Evolutionary conservation across 495 filamentous ascomycete species (phyloP).

Genomic region (Evernia prunastri): DNA sequence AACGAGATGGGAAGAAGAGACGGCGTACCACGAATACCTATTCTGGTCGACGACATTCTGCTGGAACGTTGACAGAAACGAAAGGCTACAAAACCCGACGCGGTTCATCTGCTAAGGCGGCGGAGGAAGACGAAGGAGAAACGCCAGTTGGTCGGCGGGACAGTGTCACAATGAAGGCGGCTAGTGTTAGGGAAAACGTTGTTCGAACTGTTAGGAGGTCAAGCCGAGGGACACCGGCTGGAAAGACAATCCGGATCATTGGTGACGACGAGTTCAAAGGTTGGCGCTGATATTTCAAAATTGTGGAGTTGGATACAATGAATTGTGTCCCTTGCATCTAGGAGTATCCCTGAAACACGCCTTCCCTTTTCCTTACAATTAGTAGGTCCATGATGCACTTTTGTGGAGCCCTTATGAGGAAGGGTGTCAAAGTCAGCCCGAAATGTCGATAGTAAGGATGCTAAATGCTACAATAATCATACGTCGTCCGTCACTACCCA

Average conservation of each 20-base stretch:
- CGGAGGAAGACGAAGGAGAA: not conserved
- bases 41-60: conserved; percentile 22
- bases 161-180: conserved; percentile 21
- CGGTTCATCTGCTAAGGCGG: not conserved
- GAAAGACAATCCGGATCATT: conserved; percentile 24
- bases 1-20: conserved; percentile 23
- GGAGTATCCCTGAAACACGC: not conserved
- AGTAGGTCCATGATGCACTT: no score
- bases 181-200: conserved; percentile 25
- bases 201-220: conserved; percentile 23
- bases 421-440: not conserved
- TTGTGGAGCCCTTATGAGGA: not conserved
- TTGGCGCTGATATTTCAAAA: conserved; percentile 17
- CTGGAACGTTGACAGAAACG: conserved; percentile 15
- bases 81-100: not conserved
- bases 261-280: conserved; percentile 20
- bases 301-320: not conserved
- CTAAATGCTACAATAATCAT: not conserved
- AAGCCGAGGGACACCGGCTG: conserved; percentile 9
- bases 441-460: not conserved
- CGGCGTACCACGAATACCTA: conserved; percentile 31
- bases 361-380: no score
- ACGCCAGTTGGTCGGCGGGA: conserved; percentile 5
- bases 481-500: not conserved
- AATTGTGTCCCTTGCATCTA: not conserved